A percentile compares a stretch with the other conserved stretches of the same genome.
phyloP scores from a whole-genome alignment of 2,329 filamentous ascomycete genomes.

The Diaporthe vaccinii region DNA sequence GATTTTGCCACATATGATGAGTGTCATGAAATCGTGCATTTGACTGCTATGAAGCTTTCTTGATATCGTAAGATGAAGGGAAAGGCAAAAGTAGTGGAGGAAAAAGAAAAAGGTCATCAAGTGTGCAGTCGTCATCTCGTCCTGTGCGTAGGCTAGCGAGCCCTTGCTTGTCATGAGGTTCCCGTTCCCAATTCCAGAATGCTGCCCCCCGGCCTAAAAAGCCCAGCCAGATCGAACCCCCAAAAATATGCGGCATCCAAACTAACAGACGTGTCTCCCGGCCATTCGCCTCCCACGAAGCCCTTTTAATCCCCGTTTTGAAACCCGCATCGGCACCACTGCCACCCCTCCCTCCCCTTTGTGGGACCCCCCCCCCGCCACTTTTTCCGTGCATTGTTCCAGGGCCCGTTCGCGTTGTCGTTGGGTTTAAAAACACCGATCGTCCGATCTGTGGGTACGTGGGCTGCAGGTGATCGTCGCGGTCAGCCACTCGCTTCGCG shows the following conservation, averaged over 20 bases:
- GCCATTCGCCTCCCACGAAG: constrained; percentile 14
- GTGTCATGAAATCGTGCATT: constrained; percentile 25
- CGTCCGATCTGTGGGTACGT: constrained; percentile 30
- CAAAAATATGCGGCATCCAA: constrained; percentile 14
- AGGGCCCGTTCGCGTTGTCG: constrained; percentile 13
- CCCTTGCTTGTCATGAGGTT: constrained; percentile 15
- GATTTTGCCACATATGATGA: not conserved
- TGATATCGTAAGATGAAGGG: constrained; percentile 12
- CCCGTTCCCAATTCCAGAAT: constrained; percentile 16
- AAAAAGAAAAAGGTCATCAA: constrained; percentile 16
- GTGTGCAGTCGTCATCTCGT: constrained; percentile 31
- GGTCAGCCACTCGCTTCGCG: constrained; percentile 13
- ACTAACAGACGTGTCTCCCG: constrained; percentile 27
- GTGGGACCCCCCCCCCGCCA: constrained; percentile 9
- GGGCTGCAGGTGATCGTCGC: constrained; percentile 23
- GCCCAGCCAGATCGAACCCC: not conserved
- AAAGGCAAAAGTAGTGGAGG: not conserved
- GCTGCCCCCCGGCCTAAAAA: not conserved
- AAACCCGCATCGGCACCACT: constrained; percentile 20
- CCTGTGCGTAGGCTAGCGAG: constrained; percentile 2
- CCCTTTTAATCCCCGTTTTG: constrained; percentile 6
- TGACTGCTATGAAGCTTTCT: constrained; percentile 25
- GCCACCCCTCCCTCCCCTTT: not conserved
- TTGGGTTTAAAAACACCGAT: not conserved
- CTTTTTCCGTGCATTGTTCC: constrained; percentile 7